Percentiles rank a stretch among this genome's conserved stretches.
Conservation (phyloP, 176 grass and related monocot species). For the Zizania latifolia region DNA sequence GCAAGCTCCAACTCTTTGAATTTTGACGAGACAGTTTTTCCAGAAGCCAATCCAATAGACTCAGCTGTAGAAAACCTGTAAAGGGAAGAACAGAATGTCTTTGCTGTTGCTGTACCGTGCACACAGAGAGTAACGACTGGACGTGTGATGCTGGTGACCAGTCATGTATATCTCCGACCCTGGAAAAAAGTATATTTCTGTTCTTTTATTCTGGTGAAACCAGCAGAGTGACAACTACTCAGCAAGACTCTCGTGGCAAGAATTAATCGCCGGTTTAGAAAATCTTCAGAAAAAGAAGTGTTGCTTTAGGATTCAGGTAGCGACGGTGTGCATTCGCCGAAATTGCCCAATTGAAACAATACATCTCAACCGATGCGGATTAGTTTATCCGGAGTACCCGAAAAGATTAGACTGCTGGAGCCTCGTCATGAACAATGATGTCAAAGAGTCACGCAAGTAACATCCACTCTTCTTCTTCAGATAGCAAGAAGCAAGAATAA, state of each 20-base stretch:
- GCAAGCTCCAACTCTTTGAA: not conserved
- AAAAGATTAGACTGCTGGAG: not conserved
- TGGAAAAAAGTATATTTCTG: not conserved
- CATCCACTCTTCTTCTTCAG: not conserved
- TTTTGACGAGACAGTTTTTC: not conserved
- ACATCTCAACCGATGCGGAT: not conserved
- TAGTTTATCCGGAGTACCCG: not conserved
- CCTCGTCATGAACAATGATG: too few relatives aligned
- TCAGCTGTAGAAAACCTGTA: not conserved
- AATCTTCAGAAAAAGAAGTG: not conserved
- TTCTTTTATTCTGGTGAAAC: not conserved
- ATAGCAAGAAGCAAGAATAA: not conserved
- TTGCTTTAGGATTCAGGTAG: not conserved
- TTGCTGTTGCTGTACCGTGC: not conserved
- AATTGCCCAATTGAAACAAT: conserved; percentile 13
- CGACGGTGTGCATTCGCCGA: not conserved
- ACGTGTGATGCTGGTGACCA: not conserved
- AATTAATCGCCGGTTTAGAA: not conserved
- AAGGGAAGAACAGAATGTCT: not conserved
- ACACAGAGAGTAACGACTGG: not conserved
- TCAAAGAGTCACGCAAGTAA: too few relatives aligned
- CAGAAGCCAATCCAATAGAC: not conserved
- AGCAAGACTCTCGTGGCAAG: not conserved
- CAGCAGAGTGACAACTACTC: not conserved
- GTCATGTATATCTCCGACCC: conserved; percentile 15